Conservation (phyloP, 805 yeast genomes). For the Saccharomycopsis oosterbeekiorum region DNA sequence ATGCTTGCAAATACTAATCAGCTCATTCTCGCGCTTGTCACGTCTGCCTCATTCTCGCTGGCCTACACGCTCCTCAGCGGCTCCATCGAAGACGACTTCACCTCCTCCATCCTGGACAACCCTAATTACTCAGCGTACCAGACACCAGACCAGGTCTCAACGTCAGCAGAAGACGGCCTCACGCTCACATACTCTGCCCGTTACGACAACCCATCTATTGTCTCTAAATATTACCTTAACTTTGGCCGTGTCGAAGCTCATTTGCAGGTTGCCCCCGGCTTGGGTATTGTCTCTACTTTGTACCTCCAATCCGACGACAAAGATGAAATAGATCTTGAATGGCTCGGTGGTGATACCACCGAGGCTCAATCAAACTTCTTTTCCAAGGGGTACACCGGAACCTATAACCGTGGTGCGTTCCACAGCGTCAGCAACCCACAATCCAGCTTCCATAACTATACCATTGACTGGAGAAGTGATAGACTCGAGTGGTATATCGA, state of each 20-base stretch:
- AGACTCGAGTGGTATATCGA: constrained; percentile 62
- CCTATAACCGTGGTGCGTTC: constrained; percentile 73
- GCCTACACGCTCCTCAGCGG: not conserved
- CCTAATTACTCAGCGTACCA: not conserved
- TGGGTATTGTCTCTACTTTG: constrained; percentile 72
- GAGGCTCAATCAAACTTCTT: constrained; percentile 75
- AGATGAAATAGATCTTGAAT: constrained; percentile 85
- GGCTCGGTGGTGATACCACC: constrained; percentile 70
- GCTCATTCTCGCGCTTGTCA: not conserved
- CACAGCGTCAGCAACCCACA: constrained; percentile 52
- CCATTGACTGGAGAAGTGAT: constrained; percentile 74
- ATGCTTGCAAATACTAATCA: not conserved
- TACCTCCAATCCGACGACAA: constrained; percentile 57
- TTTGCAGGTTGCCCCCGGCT: constrained; percentile 64
- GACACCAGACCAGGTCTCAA: constrained; percentile 15
- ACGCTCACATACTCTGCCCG: constrained; percentile 47
- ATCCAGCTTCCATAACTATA: constrained; percentile 58
- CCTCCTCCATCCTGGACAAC: not conserved
- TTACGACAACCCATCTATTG: constrained; percentile 69
- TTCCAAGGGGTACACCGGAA: constrained; percentile 67
- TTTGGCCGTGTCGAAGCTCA: constrained; percentile 75
- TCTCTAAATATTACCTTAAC: constrained; percentile 77
- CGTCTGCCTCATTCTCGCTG: not conserved
- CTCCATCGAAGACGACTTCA: not conserved
- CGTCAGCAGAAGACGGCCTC: constrained; percentile 48